A percentile compares a stretch with the other conserved stretches of the same genome.
phyloP scores from a whole-genome alignment of 768 basidiomycete species.

The Leucocoprinus leucothites region DNA sequence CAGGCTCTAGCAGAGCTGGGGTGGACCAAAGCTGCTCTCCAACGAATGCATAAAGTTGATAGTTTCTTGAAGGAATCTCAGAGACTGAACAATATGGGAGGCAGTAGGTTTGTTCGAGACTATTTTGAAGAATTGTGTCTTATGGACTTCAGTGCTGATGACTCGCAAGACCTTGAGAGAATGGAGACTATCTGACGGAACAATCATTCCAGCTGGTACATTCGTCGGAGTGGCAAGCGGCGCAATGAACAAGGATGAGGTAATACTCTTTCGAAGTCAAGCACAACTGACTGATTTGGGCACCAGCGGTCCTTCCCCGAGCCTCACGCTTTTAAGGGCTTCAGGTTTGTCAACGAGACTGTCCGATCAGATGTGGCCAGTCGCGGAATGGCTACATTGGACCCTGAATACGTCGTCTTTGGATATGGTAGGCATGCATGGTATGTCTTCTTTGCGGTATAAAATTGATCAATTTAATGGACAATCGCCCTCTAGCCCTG shows the following conservation, averaged over 20 bases:
- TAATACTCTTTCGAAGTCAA: background rate
- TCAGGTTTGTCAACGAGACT: slow-evolving; percentile 26
- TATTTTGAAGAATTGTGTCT: too few species aligned
- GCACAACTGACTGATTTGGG: background rate
- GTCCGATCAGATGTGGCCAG: slow-evolving; percentile 4
- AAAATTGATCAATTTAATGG: background rate
- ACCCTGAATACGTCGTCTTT: slow-evolving; percentile 32
- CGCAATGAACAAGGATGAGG: slow-evolving; percentile 23
- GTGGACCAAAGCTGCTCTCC: slow-evolving; percentile 32
- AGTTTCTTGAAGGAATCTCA: slow-evolving; percentile 43
- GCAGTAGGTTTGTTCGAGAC: background rate
- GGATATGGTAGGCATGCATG: slow-evolving; percentile 35
- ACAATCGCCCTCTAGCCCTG: slow-evolving; percentile 17
- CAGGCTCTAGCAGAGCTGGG: slow-evolving; percentile 26
- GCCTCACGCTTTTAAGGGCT: slow-evolving; percentile 31
- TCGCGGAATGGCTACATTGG: slow-evolving; percentile 31
- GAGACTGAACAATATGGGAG: slow-evolving; percentile 8
- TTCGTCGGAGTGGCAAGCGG: slow-evolving; percentile 21
- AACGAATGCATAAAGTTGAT: slow-evolving; percentile 38
- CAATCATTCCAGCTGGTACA: slow-evolving; percentile 32
- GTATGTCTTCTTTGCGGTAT: slow-evolving; percentile 10
- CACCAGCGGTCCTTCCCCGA: slow-evolving; percentile 29
- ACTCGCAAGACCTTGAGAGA: slow-evolving; percentile 29
- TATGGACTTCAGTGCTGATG: slow-evolving; percentile 11
- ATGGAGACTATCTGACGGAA: slow-evolving; percentile 38